phyloP scores from a whole-genome alignment of 768 basidiomycete genomes.

The Hypsizygus marmoreus region DNA sequence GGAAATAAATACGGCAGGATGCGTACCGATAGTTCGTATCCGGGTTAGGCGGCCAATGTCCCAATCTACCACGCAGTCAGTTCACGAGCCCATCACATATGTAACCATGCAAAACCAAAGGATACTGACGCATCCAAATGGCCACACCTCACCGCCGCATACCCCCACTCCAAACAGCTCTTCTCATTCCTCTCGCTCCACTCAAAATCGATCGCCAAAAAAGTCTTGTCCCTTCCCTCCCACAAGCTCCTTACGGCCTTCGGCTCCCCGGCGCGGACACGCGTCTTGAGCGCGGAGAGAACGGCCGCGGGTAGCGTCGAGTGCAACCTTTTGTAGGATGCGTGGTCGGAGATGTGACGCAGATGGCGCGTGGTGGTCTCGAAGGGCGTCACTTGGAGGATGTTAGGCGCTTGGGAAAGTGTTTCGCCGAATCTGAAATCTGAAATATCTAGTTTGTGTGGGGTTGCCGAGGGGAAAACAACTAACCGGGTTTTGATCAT shows the following conservation, averaged over 20 bases:
- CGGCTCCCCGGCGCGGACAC: conserved; percentile 67
- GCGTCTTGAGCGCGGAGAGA: conserved; percentile 63
- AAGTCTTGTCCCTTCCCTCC: conserved; percentile 71
- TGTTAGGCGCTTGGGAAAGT: conserved; percentile 70
- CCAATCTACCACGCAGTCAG: conserved; percentile 42
- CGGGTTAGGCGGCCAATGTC: conserved; percentile 78
- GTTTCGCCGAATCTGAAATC: conserved; percentile 69
- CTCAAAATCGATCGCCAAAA: conserved; percentile 74
- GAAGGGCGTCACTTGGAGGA: conserved; percentile 67
- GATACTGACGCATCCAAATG: conserved; percentile 68
- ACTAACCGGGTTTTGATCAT: conserved; percentile 81
- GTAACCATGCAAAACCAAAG: background rate
- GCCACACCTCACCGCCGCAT: conserved; percentile 75
- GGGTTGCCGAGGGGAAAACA: too few relatives aligned
- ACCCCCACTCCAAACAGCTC: conserved; percentile 78
- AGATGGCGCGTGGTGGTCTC: conserved; percentile 70
- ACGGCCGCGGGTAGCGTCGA: conserved; percentile 70
- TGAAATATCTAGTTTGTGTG: too few relatives aligned
- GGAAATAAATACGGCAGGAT: background rate
- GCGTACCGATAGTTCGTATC: conserved; percentile 75
- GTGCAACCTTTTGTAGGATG: conserved; percentile 69
- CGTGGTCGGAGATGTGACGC: conserved; percentile 67
- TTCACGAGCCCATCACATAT: background rate
- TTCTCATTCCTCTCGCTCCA: conserved; percentile 73
- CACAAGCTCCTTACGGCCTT: conserved; percentile 67